Percentiles rank a stretch among this genome's conserved stretches.
These are phyloP conservation scores for Mycena crocata DNA, from an alignment of 768 basidiomycete species.

Conservation along the genomic window DNA sequence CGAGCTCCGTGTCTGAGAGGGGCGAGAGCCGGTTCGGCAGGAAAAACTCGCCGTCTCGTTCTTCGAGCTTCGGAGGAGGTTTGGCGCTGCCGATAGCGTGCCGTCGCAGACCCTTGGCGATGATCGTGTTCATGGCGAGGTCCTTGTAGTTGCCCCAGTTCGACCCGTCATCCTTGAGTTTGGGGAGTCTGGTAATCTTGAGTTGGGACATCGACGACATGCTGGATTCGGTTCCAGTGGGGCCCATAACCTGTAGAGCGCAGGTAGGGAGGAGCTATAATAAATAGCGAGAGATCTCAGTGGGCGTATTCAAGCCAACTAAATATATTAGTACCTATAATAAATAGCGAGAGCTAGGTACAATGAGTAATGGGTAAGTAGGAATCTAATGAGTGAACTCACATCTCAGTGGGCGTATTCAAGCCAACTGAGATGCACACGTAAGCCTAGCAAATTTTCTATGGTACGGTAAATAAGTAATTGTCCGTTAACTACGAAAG, in stretches of 20 bases:
- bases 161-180: constrained; percentile 40
- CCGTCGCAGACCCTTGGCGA: constrained; percentile 38
- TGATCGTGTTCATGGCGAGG: constrained; percentile 36
- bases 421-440: constrained; percentile 9
- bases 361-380: neutral
- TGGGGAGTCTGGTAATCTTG: constrained; percentile 38
- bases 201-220: constrained; percentile 29
- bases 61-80: constrained; percentile 30
- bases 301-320: constrained; percentile 25
- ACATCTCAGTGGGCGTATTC: constrained; percentile 13
- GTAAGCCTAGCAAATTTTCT: too few species aligned
- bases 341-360: constrained; percentile 3
- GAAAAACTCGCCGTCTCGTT: constrained; percentile 32
- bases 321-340: constrained; percentile 10
- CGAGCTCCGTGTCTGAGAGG: constrained; percentile 34
- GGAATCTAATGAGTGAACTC: neutral
- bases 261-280: neutral
- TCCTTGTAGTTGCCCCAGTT: constrained; percentile 47
- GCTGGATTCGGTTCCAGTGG: constrained; percentile 16
- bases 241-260: constrained; percentile 47
- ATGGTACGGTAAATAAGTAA: too few species aligned
- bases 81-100: constrained; percentile 39
- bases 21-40: neutral
- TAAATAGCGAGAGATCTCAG: constrained; percentile 4
- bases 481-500: too few species aligned